Evolutionary conservation across 2,329 filamentous ascomycete genomes (phyloP), one percentile per base, ranked within the genome.

Genomic region (Lachnellula subtilissima): DNA sequence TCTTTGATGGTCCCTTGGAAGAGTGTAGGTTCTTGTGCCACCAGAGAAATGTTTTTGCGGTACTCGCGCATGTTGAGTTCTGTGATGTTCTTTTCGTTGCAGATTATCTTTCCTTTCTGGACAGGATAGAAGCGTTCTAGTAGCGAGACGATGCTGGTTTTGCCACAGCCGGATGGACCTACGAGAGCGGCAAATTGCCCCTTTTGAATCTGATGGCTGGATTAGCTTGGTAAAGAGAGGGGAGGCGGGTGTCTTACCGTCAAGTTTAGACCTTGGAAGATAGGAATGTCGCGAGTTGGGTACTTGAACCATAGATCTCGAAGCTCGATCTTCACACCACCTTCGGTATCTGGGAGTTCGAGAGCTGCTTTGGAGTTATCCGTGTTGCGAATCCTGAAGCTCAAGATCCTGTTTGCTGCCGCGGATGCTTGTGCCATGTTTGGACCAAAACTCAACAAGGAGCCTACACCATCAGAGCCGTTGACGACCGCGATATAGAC

Each of bases 1-100:
- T 91, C 87, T 17, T 82, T 78, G 19, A 91, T 78, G 0, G 83
- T 83, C 12, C 80, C 78, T 68, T 85, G 83, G 23, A 67, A 67
- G 65, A 92, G 76, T 0, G 84, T 85, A 8, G 88, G 80, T 67
- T 92, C 88, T 70, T 92, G 88, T 3, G 86, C 83, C 0, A 92
- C 88, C 0, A 92, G 78, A 1, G 86, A 86, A 12, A 91, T 75
- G 37, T 82, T 73, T 54, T 78, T 76, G 42, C 88, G 81, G 67
- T 90, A 90, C 17, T 78, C 72, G 57, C 77, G 77, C 0, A 87
- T 76, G 54, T 86, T 81, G 52, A 90, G 68, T 1, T 76, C 68
- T 1, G 74, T 69, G 45, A 91, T 82, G 63, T 86, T 78, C 50
- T 75, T 74, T 5, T 78, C 82, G 67, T 89, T 85, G 67, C 84